These are phyloP conservation scores for Radiomyces spectabilis DNA, from an alignment of 192 early-diverging fungal species.

Conservation along the genomic window DNA sequence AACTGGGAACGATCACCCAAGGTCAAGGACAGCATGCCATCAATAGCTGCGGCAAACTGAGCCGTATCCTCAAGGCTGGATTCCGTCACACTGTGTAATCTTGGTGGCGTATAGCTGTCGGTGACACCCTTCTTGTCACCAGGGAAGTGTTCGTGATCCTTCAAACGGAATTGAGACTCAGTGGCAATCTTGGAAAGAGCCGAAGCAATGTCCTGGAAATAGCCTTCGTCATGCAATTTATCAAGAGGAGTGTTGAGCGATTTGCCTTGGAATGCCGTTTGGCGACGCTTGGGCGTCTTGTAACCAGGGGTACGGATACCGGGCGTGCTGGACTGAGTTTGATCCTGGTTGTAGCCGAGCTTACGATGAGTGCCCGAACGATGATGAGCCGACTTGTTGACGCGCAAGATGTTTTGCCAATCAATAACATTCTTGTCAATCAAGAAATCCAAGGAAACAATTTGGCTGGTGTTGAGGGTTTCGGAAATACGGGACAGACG, in stretches of 20 bases:
- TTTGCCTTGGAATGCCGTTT: constrained; percentile 19
- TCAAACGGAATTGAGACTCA: constrained; percentile 35
- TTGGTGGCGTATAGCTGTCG: too few species aligned
- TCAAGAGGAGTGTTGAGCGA: constrained; percentile 15
- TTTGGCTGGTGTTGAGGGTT: constrained; percentile 68
- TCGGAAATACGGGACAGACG: constrained; percentile 70
- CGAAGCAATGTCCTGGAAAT: constrained; percentile 27
- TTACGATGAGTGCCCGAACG: constrained; percentile 22
- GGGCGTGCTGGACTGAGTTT: constrained; percentile 39
- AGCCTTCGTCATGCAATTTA: constrained; percentile 19
- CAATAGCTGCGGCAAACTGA: too few species aligned
- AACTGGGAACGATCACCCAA: constrained; percentile 58
- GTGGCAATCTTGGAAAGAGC: constrained; percentile 10
- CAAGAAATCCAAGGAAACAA: constrained; percentile 79
- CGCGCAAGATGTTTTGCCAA: constrained; percentile 43
- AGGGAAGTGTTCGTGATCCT: constrained; percentile 45
- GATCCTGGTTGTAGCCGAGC: constrained; percentile 36
- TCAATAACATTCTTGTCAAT: constrained; percentile 51
- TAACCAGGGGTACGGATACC: constrained; percentile 34
- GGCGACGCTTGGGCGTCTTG: constrained; percentile 28
- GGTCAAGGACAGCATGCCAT: constrained; percentile 48
- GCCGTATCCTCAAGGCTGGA: too few species aligned
- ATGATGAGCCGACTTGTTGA: constrained; percentile 29
- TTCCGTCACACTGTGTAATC: too few species aligned
- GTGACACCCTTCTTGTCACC: too few species aligned